A percentile compares a stretch with the other conserved stretches of the same genome.
Conservation (phyloP, 208 protist genomes). For the Trypanosoma platydactyli region DNA sequence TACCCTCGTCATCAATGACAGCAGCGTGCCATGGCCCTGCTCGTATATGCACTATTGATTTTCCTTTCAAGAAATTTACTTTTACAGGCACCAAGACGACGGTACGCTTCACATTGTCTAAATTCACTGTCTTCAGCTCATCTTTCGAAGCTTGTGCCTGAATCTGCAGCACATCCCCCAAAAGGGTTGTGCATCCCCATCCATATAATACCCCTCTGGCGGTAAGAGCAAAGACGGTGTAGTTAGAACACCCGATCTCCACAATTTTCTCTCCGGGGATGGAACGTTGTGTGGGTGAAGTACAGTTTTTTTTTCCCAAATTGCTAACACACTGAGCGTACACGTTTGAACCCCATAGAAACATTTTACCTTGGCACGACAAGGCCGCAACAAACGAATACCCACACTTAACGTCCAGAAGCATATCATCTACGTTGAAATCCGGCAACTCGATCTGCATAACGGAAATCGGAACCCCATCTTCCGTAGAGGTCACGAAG, state of each 20-base stretch:
- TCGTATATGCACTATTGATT: slow-evolving; percentile 41
- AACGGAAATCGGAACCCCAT: slow-evolving; percentile 65
- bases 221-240: slow-evolving; percentile 61
- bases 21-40: slow-evolving; percentile 83
- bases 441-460: slow-evolving; percentile 50
- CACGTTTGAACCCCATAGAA: slow-evolving; percentile 79
- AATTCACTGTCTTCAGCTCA: neutral
- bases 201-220: slow-evolving; percentile 61
- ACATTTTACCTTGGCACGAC: slow-evolving; percentile 50
- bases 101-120: slow-evolving; percentile 9
- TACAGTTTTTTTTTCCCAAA: slow-evolving; percentile 47
- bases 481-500: slow-evolving; percentile 57
- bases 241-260: slow-evolving; percentile 65
- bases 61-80: slow-evolving; percentile 32
- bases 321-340: slow-evolving; percentile 67
- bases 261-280: slow-evolving; percentile 54
- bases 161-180: slow-evolving; percentile 49
- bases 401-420: slow-evolving; percentile 61
- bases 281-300: slow-evolving; percentile 43
- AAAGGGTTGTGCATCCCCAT: slow-evolving; percentile 65
- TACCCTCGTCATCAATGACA: slow-evolving; percentile 43
- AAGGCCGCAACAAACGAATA: slow-evolving; percentile 61
- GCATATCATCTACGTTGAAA: slow-evolving; percentile 36
- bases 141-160: slow-evolving; percentile 11
- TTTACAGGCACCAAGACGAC: slow-evolving; percentile 39